Evolutionary conservation across 306 rosid genomes (phyloP), one percentile per base, ranked within the genome.

Genomic region (Comarum palustre): DNA sequence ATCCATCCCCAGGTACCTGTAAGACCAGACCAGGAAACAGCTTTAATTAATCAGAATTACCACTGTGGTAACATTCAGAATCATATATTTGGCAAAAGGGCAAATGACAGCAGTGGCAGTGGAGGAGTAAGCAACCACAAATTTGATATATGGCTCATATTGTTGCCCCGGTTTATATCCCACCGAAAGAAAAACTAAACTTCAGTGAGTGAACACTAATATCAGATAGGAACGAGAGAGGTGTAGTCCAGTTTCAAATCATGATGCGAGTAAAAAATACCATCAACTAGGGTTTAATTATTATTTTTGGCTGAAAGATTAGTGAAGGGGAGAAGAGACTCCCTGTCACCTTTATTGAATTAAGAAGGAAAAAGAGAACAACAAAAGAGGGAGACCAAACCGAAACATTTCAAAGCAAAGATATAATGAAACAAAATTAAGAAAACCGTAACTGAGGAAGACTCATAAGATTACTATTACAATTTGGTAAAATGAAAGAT

Each of bases 101-200:
- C 50, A 70, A 70, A 20, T n/a, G 64, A 70, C 64, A 70, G 9
- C 17, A 22, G 64, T n/a, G 36, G 41, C 27, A 55, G 75, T 71
- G 75, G 75, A 42, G 58, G 65, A 70, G 58, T 68, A 47, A 29
- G 42, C 19, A 29, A 17, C 72, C 48, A 29, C 41, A 46, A 15
- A 66, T 24, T 31, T 68, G 72, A 68, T 27, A 19, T 63, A 6
- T 20, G 15, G 12, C 27, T 68, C 27, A 8, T 31, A n/a, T 51
- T 60, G 4, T 48, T 68, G 10, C 59, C 59, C 19, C 10, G 43
- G 43, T 19, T 68, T 3, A 47, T 20, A 48, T 48, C 45, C 73
- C 73, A 48, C 73, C 29, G 25, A 27, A 68, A 29, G 20, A 4
- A 16, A 8, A 68, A 2, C 19, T 8, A 8, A 52, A 52, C 1